These are phyloP conservation scores for Thelonectria rubi DNA, from an alignment of 2,329 filamentous ascomycete species.

Conservation along the genomic window DNA sequence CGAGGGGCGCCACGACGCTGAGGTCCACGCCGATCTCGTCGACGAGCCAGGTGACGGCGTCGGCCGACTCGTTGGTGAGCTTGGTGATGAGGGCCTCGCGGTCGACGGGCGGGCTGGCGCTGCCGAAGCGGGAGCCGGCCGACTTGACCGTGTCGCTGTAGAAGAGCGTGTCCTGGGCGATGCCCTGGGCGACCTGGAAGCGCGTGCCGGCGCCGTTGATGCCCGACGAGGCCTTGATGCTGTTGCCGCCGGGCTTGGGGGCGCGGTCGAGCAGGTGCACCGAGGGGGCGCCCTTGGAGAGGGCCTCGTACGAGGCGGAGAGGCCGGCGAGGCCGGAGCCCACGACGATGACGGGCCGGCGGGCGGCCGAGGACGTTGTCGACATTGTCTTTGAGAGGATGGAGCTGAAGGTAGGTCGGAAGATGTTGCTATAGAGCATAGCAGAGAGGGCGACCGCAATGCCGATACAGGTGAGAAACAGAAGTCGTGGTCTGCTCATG, in stretches of 20 bases:
- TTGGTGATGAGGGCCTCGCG: conserved; percentile 57
- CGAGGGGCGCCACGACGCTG: conserved; percentile 65
- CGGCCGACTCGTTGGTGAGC: conserved; percentile 58
- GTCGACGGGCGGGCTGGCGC: conserved; percentile 37
- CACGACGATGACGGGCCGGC: conserved; percentile 63
- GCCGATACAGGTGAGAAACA: conserved; percentile 42
- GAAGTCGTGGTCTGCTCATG: conserved; percentile 42
- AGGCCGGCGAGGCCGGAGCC: conserved; percentile 72
- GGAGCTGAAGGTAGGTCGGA: conserved; percentile 33
- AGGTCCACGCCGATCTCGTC: conserved; percentile 67
- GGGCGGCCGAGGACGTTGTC: conserved; percentile 19
- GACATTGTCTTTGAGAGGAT: conserved; percentile 42
- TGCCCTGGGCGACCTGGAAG: conserved; percentile 58
- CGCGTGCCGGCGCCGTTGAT: conserved; percentile 70
- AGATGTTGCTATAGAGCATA: conserved; percentile 43
- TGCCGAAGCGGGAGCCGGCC: conserved; percentile 56
- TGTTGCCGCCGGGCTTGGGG: conserved; percentile 69
- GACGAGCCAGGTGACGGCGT: conserved; percentile 64
- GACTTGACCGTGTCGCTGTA: conserved; percentile 66
- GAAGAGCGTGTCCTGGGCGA: conserved; percentile 54
- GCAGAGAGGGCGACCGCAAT: conserved; percentile 42
- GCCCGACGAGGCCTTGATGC: conserved; percentile 72
- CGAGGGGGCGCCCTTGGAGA: conserved; percentile 56
- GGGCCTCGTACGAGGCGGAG: conserved; percentile 65
- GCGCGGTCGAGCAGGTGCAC: conserved; percentile 69